These are phyloP conservation scores for Pyrenopolyporus hunteri DNA, from an alignment of 495 filamentous ascomycete genomes.

Conservation along the genomic window DNA sequence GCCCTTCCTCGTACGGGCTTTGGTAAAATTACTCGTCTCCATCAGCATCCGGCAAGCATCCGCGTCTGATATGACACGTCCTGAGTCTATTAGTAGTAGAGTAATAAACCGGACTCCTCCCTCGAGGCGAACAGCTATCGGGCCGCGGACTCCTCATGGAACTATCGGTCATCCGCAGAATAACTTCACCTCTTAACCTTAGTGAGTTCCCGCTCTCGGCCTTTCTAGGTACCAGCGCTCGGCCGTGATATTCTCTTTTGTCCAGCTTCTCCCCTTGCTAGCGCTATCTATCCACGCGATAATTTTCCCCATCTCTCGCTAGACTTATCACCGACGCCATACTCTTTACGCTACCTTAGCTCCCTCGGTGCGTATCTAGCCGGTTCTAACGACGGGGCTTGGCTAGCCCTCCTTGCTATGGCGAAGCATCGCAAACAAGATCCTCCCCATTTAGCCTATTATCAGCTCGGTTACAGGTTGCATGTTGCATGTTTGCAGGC, in stretches of 20 bases:
- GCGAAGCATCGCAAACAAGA: conserved; percentile 8
- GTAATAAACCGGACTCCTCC: not conserved
- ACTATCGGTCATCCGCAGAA: conserved; percentile 30
- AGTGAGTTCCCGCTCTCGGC: conserved; percentile 12
- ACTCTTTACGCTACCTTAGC: conserved; percentile 7
- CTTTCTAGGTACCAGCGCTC: conserved; percentile 18
- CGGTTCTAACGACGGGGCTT: conserved; percentile 16
- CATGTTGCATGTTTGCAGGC: conserved; percentile 14
- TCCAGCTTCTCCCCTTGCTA: conserved; percentile 10
- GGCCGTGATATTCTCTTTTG: conserved; percentile 16
- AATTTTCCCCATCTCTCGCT: conserved; percentile 13
- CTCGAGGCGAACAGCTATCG: conserved; percentile 24
- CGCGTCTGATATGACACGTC: conserved; percentile 7
- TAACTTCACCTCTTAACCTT: not conserved
- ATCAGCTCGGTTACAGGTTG: conserved; percentile 30
- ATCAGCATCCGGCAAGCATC: conserved; percentile 3
- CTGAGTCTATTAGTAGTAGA: not conserved
- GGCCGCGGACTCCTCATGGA: conserved; percentile 27
- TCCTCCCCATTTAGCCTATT: conserved; percentile 36
- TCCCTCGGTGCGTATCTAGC: conserved; percentile 2
- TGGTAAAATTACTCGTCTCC: conserved; percentile 25
- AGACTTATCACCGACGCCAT: conserved; percentile 9
- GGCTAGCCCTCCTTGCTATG: conserved; percentile 13
- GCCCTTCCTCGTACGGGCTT: conserved; percentile 20
- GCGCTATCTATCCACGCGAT: conserved; percentile 1